phyloP scores from a whole-genome alignment of 495 filamentous ascomycete species.

The Neurospora africana region DNA sequence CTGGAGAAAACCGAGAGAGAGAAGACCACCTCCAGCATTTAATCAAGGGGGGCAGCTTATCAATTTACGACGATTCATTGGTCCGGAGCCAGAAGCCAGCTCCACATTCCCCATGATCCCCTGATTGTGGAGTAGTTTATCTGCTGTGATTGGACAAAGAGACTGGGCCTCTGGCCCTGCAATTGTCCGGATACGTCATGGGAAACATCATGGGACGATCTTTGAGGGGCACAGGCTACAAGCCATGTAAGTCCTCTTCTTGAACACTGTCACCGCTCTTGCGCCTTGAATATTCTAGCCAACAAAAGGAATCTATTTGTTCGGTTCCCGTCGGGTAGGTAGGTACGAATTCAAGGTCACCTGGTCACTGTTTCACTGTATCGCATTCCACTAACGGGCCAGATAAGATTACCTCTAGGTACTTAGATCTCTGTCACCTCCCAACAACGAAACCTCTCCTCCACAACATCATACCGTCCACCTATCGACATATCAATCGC shows the following conservation, averaged over 20 bases:
- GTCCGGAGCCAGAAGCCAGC: background rate
- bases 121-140: background rate
- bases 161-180: background rate
- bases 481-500: background rate
- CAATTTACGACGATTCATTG: background rate
- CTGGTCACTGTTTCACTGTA: background rate
- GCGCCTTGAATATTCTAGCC: background rate
- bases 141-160: background rate
- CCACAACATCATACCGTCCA: background rate
- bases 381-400: background rate
- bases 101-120: background rate
- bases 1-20: background rate
- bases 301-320: background rate
- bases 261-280: background rate
- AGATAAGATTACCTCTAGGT: background rate
- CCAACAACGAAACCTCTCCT: background rate
- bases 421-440: background rate
- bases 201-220: background rate
- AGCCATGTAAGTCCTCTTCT: background rate
- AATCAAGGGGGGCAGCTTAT: background rate
- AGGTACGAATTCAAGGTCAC: background rate
- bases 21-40: background rate
- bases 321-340: background rate
- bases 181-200: background rate
- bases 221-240: background rate